Evolutionary conservation across 441 rosid species (phyloP).

Genomic region (Croton setiger): DNA sequence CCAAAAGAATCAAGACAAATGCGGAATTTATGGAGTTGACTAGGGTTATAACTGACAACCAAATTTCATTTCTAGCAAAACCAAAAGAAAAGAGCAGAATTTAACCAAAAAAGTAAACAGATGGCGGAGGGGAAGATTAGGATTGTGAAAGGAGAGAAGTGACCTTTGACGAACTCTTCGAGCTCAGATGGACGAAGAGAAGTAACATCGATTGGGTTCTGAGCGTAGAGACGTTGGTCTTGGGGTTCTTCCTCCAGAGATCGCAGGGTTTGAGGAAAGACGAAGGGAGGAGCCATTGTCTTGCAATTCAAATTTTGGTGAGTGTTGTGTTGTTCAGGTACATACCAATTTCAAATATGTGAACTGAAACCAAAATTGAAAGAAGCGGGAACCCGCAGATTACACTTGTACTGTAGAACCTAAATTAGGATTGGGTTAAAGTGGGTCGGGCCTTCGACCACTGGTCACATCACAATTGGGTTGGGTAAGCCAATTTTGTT

Average conservation of each 20-base stretch:
- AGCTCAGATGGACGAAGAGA: conserved; percentile 62
- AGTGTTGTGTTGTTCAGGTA: no score
- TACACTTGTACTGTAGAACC: no score
- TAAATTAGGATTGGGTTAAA: no score
- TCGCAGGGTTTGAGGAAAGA: conserved; percentile 64
- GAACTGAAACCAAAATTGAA: no score
- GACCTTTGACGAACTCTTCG: conserved; percentile 96
- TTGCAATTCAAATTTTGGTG: no score
- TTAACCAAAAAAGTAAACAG: no score
- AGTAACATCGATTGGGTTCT: conserved; percentile 47
- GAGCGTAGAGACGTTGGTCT: conserved; percentile 55
- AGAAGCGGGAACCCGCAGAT: no score
- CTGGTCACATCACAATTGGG: no score
- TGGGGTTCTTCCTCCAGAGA: conserved; percentile 56
- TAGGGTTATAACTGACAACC: background rate
- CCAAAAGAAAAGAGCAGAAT: background rate
- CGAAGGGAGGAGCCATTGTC: conserved; percentile 69
- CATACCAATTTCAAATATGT: no score
- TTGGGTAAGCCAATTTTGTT: no score
- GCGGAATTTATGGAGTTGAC: background rate
- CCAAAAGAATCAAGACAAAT: background rate
- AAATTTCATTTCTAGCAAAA: background rate
- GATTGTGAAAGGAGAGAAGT: background rate
- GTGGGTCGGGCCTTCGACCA: no score
- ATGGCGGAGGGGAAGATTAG: background rate